Base-by-base conservation (phyloP, 2,329 filamentous ascomycete genomes). In the Periglandula ipomoeae region DNA sequence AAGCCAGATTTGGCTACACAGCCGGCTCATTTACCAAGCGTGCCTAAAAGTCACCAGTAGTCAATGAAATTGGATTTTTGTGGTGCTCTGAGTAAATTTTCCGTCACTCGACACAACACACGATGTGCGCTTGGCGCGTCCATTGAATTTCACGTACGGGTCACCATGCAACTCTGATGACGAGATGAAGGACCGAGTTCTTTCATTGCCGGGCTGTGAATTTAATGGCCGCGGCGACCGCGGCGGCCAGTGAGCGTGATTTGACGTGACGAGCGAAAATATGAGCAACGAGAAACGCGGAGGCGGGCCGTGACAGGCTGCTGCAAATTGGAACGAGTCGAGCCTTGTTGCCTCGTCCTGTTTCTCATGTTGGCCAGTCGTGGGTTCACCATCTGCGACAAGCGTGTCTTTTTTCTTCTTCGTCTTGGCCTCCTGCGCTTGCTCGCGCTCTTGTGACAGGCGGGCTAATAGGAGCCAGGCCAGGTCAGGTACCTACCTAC, bases 351-450 rank as follows among this genome's bases (percentile, higher is more conserved):
- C 35, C 32, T 43, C 38, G 45, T 30, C 42, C 27, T 52, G 48
- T 50, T 47, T 55, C 50, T 53, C 50, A 41, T 50, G 23, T 45
- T 47, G 46, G 38, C 26, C 47, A 45, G 46, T 54, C 49, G 53
- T 40, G 49, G 50, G 46, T 44, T 38, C 35, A 11, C 48, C 49
- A 47, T 49, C 53, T 53, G 51, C 53, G 51, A 54, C 53, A 54
- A 43, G 49, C 46, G 15, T 45, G 41, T 44, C 32, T 39, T 39
- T 32, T 32, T 13, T 15, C 5, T 32, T 32, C 7, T 32, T 32
- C 30, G 11, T 32, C 10, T 32, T 32, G 9, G 30, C 9, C 30
- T 32, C 27, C 13, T 30, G 27, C 13, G 9, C 27, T 30, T 8
- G 3, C 27, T 30, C 13, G 27, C 34, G 20, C 41, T 32, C 24